A percentile compares a stretch with the other conserved stretches of the same genome.
Evolutionary conservation across 1,284 basidiomycete genomes (phyloP).

Genomic region (Athelia sp.): DNA sequence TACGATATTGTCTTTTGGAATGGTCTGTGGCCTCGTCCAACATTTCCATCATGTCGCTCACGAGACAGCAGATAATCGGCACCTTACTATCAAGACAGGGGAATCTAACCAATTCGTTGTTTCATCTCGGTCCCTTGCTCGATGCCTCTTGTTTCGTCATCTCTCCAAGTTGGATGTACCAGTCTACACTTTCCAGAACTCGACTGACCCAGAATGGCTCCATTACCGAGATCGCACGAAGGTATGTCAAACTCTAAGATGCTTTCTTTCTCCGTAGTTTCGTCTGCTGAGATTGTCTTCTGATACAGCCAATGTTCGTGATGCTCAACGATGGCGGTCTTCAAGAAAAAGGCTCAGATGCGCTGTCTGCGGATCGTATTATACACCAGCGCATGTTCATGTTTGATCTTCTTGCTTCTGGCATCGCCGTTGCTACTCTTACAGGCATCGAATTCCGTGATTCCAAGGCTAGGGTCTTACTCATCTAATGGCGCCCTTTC

Average conservation of each 20-base stretch:
- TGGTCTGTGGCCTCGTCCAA: constrained; percentile 27
- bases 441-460: constrained; percentile 52
- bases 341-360: constrained; percentile 7
- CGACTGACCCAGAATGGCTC: constrained; percentile 44
- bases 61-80: constrained; percentile 30
- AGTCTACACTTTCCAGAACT: constrained; percentile 39
- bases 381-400: constrained; percentile 48
- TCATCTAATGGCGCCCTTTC: background rate
- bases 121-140: constrained; percentile 46
- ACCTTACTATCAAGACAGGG: constrained; percentile 36
- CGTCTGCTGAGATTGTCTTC: too few species aligned
- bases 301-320: constrained; percentile 59
- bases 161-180: constrained; percentile 33
- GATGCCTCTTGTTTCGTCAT: constrained; percentile 46
- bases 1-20: constrained; percentile 65
- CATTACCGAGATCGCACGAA: constrained; percentile 36
- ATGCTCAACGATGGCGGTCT: constrained; percentile 51
- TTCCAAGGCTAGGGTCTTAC: constrained; percentile 52
- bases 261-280: too few species aligned
- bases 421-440: constrained; percentile 46
- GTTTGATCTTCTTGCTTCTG: constrained; percentile 38
- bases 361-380: constrained; percentile 23
- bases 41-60: background rate
- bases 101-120: constrained; percentile 24
- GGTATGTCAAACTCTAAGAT: constrained; percentile 30